Evolutionary conservation across 2,329 filamentous ascomycete genomes (phyloP).

Genomic region (Rosellinia necatrix): DNA sequence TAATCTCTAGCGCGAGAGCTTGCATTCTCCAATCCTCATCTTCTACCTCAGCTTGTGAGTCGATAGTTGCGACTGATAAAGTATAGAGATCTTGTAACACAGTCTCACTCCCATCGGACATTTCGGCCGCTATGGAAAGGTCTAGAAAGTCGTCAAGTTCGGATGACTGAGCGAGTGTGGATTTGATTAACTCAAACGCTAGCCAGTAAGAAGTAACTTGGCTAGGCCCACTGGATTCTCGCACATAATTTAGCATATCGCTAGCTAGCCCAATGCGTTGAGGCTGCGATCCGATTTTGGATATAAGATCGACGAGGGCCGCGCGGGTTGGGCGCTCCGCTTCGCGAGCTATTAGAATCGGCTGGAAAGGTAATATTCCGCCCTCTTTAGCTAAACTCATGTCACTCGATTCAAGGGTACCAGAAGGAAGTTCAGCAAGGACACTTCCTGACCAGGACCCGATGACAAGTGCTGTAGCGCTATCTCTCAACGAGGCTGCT

Average conservation of each 20-base stretch:
- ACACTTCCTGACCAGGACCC: constrained; percentile 40
- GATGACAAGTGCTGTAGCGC: constrained; percentile 57
- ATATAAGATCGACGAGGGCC: constrained; percentile 63
- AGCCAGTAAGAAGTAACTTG: constrained; percentile 81
- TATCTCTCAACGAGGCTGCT: constrained; percentile 73
- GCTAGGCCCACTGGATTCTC: constrained; percentile 59
- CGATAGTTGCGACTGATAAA: constrained; percentile 67
- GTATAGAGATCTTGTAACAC: constrained; percentile 70
- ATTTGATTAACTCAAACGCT: constrained; percentile 71
- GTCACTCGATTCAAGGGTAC: constrained; percentile 37
- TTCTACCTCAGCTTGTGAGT: constrained; percentile 55
- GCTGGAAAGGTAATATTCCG: constrained; percentile 53
- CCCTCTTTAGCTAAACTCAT: constrained; percentile 36
- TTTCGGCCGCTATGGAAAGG: constrained; percentile 47
- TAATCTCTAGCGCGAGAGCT: constrained; percentile 79
- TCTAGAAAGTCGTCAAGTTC: constrained; percentile 71
- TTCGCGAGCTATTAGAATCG: constrained; percentile 66
- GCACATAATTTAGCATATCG: constrained; percentile 67
- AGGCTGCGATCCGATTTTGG: constrained; percentile 59
- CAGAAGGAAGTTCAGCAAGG: constrained; percentile 41
- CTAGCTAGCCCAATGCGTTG: constrained; percentile 64
- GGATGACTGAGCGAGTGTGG: constrained; percentile 54
- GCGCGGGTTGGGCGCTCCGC: constrained; percentile 67
- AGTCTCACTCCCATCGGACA: constrained; percentile 49
- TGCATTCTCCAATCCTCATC: constrained; percentile 71